phyloP scores from a whole-genome alignment of 1,284 basidiomycete species.

The Tilletia caries region DNA sequence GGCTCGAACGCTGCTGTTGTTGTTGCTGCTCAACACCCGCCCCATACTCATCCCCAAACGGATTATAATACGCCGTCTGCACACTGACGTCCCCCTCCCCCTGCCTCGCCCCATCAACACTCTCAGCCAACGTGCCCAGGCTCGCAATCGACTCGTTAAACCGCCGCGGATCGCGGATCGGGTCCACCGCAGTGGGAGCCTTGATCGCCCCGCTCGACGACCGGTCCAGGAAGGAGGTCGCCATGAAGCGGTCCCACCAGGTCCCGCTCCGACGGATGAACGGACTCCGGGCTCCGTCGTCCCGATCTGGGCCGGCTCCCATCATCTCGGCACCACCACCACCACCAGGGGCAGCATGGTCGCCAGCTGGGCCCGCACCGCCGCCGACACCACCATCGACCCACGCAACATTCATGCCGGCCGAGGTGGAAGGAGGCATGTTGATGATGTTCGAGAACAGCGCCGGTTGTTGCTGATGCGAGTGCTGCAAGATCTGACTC shows the following conservation, averaged over 20 bases:
- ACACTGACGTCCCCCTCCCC: too few relatives aligned
- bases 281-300: neutral
- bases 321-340: neutral
- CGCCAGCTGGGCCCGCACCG: neutral
- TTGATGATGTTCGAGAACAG: slow-evolving; percentile 13
- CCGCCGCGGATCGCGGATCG: slow-evolving; percentile 37
- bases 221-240: slow-evolving; percentile 34
- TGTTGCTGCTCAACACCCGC: neutral
- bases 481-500: neutral
- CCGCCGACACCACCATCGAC: neutral
- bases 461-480: slow-evolving; percentile 1
- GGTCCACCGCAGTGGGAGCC: slow-evolving; percentile 27
- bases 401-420: neutral
- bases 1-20: neutral
- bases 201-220: slow-evolving; percentile 29
- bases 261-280: slow-evolving; percentile 35
- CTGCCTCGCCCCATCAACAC: neutral
- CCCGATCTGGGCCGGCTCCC: neutral
- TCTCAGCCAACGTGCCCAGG: neutral
- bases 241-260: slow-evolving; percentile 48
- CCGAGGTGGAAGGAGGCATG: neutral
- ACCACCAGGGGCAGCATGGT: neutral
- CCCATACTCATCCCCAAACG: slow-evolving; percentile 14
- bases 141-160: slow-evolving; percentile 1
- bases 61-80: slow-evolving; percentile 7